These are phyloP conservation scores for Gossypium lobatum DNA, from an alignment of 441 rosid genomes.

Conservation along the genomic window DNA sequence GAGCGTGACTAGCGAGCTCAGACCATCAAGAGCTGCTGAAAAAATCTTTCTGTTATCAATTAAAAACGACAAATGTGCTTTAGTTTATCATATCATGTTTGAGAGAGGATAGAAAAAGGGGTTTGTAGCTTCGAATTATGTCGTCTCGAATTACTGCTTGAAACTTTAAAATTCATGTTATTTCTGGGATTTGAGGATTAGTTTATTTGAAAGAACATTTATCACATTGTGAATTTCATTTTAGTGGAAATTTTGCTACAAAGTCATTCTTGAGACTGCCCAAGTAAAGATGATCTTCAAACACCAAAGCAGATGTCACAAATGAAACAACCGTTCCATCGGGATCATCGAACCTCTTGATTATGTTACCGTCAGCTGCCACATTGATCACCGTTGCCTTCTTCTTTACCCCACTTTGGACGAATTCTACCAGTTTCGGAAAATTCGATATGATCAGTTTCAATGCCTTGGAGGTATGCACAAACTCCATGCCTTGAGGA, in stretches of 20 bases:
- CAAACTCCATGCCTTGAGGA: conserved; percentile 25
- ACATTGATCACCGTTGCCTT: conserved; percentile 36
- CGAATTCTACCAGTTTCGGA: conserved; percentile 3
- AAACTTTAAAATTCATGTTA: not conserved
- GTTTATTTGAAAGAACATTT: too few species aligned
- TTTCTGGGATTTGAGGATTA: not conserved
- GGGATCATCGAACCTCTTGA: conserved; percentile 36
- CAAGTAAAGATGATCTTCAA: not conserved
- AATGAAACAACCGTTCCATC: conserved; percentile 34
- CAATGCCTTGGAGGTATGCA: conserved; percentile 27
- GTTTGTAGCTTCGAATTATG: not conserved
- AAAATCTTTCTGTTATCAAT: not conserved
- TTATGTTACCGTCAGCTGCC: conserved; percentile 33
- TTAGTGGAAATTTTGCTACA: not conserved
- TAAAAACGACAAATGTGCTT: not conserved
- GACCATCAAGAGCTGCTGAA: not conserved
- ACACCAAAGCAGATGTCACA: not conserved
- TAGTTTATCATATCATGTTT: conserved; percentile 7
- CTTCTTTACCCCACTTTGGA: not conserved
- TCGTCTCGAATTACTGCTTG: not conserved
- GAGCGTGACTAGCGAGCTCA: conserved; percentile 66
- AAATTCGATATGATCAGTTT: conserved; percentile 21
- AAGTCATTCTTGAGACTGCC: not conserved
- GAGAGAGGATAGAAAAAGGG: not conserved
- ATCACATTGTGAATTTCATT: not conserved